Base-by-base conservation (phyloP, 2,329 filamentous ascomycete species). In the Alternaria dauci region DNA sequence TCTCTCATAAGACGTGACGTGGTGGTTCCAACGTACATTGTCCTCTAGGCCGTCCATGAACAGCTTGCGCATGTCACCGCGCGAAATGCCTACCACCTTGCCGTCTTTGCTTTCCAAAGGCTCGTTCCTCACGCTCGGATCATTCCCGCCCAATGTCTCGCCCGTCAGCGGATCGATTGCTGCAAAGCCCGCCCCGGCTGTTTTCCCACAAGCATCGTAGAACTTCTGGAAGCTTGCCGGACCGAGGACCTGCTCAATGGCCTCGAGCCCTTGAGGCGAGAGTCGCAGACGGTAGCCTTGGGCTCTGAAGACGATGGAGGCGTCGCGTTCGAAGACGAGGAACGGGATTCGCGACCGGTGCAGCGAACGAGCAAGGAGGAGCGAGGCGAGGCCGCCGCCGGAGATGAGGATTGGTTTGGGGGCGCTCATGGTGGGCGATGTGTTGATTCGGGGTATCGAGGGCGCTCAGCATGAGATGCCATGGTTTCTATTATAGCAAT, bases 201-300 rank as follows among this genome's bases (percentile, higher is more conserved):
- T 90, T 69, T 88, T 87, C 18, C 86, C 85, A 69, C 86, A 88
- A 2, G 66, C 76, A 44, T 85, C 82, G 83, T 86, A 89, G 77
- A 89, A 89, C n/a, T 73, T 80, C 38, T 81, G 65, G 70, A 82
- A 89, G 0, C 69, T 74, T 4, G 81, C 74, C 0, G 82, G 75
- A 8, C 81, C 78, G 3, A 90, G 83, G 0, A 86, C 87, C 0
- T 83, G 80, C 65, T 90, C 86, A 55, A 90, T 87, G 23, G 87
- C 86, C 67, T 87, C 83, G 1, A 89, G 78, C 0, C 87, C 87
- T 65, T 87, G 81, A 0, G 73, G 53, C 0, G 86, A 88, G 2
- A 89, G 80, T 12, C 87, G 84, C 7, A 89, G 78, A 2, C 87
- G 78, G 74, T 90, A 89, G 0, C 88, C 88, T 70, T 90, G 88